Conservation (phyloP, 2,329 filamentous ascomycete genomes). For the Monilinia fructigena region DNA sequence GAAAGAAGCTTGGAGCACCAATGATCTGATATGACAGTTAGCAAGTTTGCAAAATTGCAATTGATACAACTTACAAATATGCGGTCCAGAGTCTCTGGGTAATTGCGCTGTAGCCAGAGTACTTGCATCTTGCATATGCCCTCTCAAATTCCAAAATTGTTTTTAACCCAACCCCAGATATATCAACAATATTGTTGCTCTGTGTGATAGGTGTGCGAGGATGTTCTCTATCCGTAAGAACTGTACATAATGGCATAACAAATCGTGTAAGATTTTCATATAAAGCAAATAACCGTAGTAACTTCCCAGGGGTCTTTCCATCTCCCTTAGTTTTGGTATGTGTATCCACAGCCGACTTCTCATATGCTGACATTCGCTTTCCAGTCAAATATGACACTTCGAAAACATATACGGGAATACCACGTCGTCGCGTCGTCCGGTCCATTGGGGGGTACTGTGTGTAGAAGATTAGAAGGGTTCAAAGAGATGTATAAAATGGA, state of each 20-base stretch:
- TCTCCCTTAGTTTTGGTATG: slow-evolving; percentile 62
- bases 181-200: slow-evolving; percentile 93
- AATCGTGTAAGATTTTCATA: slow-evolving; percentile 93
- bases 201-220: slow-evolving; percentile 84
- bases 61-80: slow-evolving; percentile 53
- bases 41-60: background rate
- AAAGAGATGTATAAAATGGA: slow-evolving; percentile 28
- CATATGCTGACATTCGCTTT: slow-evolving; percentile 78
- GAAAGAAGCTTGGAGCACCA: slow-evolving; percentile 86
- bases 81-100: slow-evolving; percentile 87
- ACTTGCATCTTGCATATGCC: slow-evolving; percentile 90
- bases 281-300: slow-evolving; percentile 83
- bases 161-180: slow-evolving; percentile 82
- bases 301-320: slow-evolving; percentile 67
- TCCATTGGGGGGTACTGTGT: slow-evolving; percentile 86
- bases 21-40: slow-evolving; percentile 58
- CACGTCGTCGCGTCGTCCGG: slow-evolving; percentile 84
- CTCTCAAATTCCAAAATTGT: slow-evolving; percentile 94
- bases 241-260: slow-evolving; percentile 78
- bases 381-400: slow-evolving; percentile 80
- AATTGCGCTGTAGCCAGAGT: slow-evolving; percentile 89
- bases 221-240: slow-evolving; percentile 68
- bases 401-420: slow-evolving; percentile 89
- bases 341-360: slow-evolving; percentile 57
- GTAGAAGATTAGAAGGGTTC: slow-evolving; percentile 24